Evolutionary conservation across 2,329 filamentous ascomycete genomes (phyloP).

Genomic region (Fusarium setosum): DNA sequence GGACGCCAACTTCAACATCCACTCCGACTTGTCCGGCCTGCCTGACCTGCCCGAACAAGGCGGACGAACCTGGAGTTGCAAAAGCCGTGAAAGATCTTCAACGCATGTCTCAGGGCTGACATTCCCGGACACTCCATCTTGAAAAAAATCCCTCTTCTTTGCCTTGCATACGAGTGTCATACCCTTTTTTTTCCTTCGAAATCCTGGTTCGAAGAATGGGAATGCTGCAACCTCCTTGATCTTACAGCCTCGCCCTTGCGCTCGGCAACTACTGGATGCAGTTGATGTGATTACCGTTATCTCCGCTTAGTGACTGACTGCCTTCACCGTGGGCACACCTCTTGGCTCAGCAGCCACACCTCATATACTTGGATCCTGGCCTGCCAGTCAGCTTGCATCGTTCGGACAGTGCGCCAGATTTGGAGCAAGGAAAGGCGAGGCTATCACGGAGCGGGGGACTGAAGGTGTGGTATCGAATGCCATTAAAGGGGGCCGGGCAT

Average conservation of each 20-base stretch:
- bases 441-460: conserved; percentile 24
- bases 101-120: conserved; percentile 31
- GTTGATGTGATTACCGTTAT: conserved; percentile 12
- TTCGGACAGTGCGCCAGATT: conserved; percentile 32
- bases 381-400: conserved; percentile 25
- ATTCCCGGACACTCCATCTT: conserved; percentile 32
- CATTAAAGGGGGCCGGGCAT: conserved; percentile 19
- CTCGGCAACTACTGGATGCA: background rate
- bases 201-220: conserved; percentile 21
- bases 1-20: background rate
- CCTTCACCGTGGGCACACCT: conserved; percentile 8
- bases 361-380: background rate
- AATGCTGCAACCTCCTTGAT: conserved; percentile 13
- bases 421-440: conserved; percentile 16
- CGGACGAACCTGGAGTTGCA: conserved; percentile 9
- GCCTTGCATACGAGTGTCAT: conserved; percentile 9
- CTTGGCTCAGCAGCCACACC: conserved; percentile 30
- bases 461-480: conserved; percentile 25
- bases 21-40: too few relatives aligned
- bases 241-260: conserved; percentile 6
- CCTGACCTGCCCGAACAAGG: too few relatives aligned
- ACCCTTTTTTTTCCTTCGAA: background rate
- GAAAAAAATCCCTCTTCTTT: conserved; percentile 13
- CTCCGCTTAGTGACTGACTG: conserved; percentile 31
- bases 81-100: conserved; percentile 27